These are phyloP conservation scores for Sporothrix euskadiensis DNA, from an alignment of 2,329 filamentous ascomycete genomes.

Conservation along the genomic window DNA sequence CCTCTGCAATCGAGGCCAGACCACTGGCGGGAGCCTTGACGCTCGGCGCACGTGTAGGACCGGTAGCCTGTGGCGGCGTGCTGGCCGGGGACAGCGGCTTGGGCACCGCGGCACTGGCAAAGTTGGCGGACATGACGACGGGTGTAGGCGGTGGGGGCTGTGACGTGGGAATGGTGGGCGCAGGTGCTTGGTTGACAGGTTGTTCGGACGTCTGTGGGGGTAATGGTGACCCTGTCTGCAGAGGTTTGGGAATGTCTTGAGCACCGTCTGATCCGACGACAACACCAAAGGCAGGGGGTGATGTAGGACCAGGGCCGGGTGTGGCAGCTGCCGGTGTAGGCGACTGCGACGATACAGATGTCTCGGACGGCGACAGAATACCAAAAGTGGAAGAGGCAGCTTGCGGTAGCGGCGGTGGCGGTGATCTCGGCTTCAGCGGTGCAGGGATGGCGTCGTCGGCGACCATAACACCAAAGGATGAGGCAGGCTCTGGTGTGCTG, in stretches of 20 bases:
- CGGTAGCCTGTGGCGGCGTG: neutral
- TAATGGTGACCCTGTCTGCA: neutral
- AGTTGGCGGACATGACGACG: conserved; percentile 15
- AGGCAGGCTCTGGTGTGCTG: neutral
- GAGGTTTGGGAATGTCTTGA: neutral
- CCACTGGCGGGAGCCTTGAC: neutral
- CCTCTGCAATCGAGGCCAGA: conserved; percentile 30
- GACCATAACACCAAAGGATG: neutral
- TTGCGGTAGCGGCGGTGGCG: neutral
- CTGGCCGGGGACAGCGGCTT: neutral
- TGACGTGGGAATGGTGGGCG: neutral
- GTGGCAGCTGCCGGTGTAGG: neutral
- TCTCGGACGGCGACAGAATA: neutral
- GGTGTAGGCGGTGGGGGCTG: neutral
- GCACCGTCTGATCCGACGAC: neutral
- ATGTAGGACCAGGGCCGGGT: neutral
- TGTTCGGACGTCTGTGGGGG: neutral
- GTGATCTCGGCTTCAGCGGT: conserved; percentile 22
- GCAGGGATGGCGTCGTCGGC: conserved; percentile 18
- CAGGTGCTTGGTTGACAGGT: neutral
- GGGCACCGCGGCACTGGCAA: neutral
- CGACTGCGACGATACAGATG: neutral
- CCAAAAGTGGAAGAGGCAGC: neutral
- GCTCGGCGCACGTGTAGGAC: neutral
- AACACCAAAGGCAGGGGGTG: neutral